These are phyloP conservation scores for Globisporangium alternatum DNA, from an alignment of 352 stramenopile genomes.

Conservation along the genomic window DNA sequence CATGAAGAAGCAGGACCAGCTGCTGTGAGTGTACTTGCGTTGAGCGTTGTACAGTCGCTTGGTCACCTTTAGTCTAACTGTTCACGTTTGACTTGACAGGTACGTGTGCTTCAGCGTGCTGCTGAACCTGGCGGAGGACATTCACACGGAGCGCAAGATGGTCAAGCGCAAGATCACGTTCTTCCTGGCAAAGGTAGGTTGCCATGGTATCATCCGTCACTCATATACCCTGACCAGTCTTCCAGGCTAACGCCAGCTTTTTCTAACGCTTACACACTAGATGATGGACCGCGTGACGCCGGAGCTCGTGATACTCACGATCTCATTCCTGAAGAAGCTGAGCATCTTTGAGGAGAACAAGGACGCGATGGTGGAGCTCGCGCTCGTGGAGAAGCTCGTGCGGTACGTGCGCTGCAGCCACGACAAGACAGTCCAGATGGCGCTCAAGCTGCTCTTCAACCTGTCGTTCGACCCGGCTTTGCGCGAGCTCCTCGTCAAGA, in stretches of 20 bases:
- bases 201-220: background rate
- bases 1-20: conserved; percentile 91
- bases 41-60: background rate
- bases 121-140: conserved; percentile 93
- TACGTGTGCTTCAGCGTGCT: conserved; percentile 92
- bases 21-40: conserved; percentile 60
- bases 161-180: conserved; percentile 91
- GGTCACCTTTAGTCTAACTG: background rate
- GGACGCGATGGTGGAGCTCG: conserved; percentile 85
- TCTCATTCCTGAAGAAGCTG: conserved; percentile 93
- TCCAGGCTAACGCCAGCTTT: conserved; percentile 5
- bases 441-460: conserved; percentile 92
- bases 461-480: conserved; percentile 91
- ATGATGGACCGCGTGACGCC: conserved; percentile 86
- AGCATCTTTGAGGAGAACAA: conserved; percentile 96
- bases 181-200: conserved; percentile 66
- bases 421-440: conserved; percentile 84
- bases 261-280: conserved; percentile 23
- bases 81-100: conserved; percentile 21
- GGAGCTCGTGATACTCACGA: conserved; percentile 87
- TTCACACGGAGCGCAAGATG: conserved; percentile 94
- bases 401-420: conserved; percentile 81
- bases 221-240: background rate
- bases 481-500: conserved; percentile 83
- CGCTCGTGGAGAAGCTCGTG: conserved; percentile 72